Evolutionary conservation across 805 yeast genomes (phyloP).

Genomic region (Spathaspora gorwiae): DNA sequence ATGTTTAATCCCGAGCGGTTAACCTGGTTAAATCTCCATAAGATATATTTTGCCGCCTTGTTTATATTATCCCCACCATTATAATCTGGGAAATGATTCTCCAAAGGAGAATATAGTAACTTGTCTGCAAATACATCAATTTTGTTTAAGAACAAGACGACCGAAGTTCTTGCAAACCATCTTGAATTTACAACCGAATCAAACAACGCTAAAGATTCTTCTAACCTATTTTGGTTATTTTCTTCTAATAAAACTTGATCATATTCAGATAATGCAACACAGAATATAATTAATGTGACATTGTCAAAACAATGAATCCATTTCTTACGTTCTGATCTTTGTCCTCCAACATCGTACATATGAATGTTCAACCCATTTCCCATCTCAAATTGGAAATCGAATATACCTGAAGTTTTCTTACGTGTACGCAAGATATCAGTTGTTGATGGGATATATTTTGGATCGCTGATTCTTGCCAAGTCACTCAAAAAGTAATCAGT

Average conservation of each 20-base stretch:
- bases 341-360: conserved; percentile 87
- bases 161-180: conserved; percentile 86
- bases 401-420: conserved; percentile 89
- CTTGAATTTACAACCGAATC: conserved; percentile 89
- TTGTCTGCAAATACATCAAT: conserved; percentile 88
- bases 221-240: conserved; percentile 67
- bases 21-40: conserved; percentile 84
- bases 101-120: conserved; percentile 74
- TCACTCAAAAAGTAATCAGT: conserved; percentile 73
- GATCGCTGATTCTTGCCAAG: conserved; percentile 53
- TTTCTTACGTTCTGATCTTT: conserved; percentile 89
- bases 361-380: conserved; percentile 46
- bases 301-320: conserved; percentile 98
- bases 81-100: conserved; percentile 82
- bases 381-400: conserved; percentile 74
- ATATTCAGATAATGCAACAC: conserved; percentile 87
- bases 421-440: conserved; percentile 82
- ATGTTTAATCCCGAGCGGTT: conserved; percentile 78
- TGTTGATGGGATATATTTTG: conserved; percentile 65
- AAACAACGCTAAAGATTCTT: conserved; percentile 77
- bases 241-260: conserved; percentile 84
- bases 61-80: conserved; percentile 85
- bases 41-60: conserved; percentile 85
- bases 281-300: conserved; percentile 82
- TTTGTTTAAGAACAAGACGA: conserved; percentile 82